A percentile compares a stretch with the other conserved stretches of the same genome.
These are phyloP conservation scores for Syzygium malaccense DNA, from an alignment of 441 rosid species.

Conservation along the genomic window DNA sequence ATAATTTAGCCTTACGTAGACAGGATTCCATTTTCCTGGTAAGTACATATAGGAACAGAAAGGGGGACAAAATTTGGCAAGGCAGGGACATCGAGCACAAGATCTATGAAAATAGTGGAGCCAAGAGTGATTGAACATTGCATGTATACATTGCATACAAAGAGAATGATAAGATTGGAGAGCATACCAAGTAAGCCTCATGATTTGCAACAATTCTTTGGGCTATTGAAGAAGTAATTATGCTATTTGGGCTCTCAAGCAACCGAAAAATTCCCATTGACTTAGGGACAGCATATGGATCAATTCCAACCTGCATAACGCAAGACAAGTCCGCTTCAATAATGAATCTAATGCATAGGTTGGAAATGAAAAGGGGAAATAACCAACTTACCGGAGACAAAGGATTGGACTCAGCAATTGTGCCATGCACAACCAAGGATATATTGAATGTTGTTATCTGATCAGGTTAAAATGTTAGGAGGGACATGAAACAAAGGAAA, in stretches of 20 bases:
- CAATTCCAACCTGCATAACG: slow-evolving; percentile 40
- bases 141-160: background rate
- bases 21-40: background rate
- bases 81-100: background rate
- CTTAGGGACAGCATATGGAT: slow-evolving; percentile 79
- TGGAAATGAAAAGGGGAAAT: background rate
- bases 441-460: slow-evolving; percentile 93
- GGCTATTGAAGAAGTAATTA: slow-evolving; percentile 70
- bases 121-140: background rate
- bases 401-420: slow-evolving; percentile 58
- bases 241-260: slow-evolving; percentile 70
- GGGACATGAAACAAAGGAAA: background rate
- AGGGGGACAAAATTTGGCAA: background rate
- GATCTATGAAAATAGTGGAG: background rate
- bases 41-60: background rate
- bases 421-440: slow-evolving; percentile 82
- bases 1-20: background rate
- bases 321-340: background rate
- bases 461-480: slow-evolving; percentile 1
- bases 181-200: slow-evolving; percentile 63
- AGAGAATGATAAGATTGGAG: background rate
- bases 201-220: slow-evolving; percentile 82
- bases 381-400: slow-evolving; percentile 26
- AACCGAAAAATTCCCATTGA: slow-evolving; percentile 66
- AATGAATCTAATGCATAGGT: background rate